A percentile compares a stretch with the other conserved stretches of the same genome.
Evolutionary conservation across 805 yeast genomes (phyloP).

Genomic region (Monosporozyma aerobia): DNA sequence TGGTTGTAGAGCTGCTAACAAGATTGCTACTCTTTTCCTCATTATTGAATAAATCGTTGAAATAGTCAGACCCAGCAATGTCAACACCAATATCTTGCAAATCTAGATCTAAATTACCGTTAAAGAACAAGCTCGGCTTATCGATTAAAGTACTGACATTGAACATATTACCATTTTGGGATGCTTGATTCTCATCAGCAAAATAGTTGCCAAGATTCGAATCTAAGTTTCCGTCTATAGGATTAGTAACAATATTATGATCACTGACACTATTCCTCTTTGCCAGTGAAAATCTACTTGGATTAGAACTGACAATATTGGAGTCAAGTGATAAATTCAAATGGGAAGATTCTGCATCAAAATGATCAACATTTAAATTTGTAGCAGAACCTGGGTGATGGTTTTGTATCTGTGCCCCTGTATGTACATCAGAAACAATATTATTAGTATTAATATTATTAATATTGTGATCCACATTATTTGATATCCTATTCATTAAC

Average conservation of each 20-base stretch:
- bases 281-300: background rate
- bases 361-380: background rate
- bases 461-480: background rate
- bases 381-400: background rate
- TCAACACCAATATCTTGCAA: conserved; percentile 14
- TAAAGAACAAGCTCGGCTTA: conserved; percentile 19
- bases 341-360: background rate
- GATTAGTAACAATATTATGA: background rate
- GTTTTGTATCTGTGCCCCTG: background rate
- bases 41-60: conserved; percentile 16
- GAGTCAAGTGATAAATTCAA: background rate
- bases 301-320: background rate
- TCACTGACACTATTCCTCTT: background rate
- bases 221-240: background rate
- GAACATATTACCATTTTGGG: background rate
- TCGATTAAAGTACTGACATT: conserved; percentile 27
- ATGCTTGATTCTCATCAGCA: background rate
- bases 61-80: conserved; percentile 16
- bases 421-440: background rate
- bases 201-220: conserved; percentile 4
- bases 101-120: conserved; percentile 13
- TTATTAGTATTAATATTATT: background rate
- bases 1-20: background rate
- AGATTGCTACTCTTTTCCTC: background rate
- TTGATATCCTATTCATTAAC: background rate